Evolutionary conservation across 768 basidiomycete genomes (phyloP).

Genomic region (Cystoderma amianthinum): DNA sequence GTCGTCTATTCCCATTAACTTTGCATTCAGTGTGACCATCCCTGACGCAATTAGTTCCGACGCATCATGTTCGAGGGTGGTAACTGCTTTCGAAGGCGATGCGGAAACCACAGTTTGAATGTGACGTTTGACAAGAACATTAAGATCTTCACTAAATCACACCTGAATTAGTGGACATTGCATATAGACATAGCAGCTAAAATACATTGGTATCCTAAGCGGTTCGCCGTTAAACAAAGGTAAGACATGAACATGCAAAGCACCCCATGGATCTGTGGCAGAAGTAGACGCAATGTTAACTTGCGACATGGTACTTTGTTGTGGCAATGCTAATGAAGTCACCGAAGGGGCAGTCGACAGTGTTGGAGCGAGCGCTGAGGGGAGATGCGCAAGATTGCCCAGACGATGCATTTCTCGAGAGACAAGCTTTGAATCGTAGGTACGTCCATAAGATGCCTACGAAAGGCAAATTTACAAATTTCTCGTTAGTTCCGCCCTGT

Average conservation of each 20-base stretch:
- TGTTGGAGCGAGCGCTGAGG: slow-evolving; percentile 43
- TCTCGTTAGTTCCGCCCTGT: too few relatives aligned
- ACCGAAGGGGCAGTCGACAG: slow-evolving; percentile 44
- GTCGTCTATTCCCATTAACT: slow-evolving; percentile 70
- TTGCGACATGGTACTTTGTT: slow-evolving; percentile 30
- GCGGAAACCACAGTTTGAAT: slow-evolving; percentile 68
- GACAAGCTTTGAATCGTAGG: slow-evolving; percentile 76
- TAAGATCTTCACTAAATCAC: slow-evolving; percentile 75
- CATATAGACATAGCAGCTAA: slow-evolving; percentile 5
- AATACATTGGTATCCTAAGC: slow-evolving; percentile 76
- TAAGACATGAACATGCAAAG: slow-evolving; percentile 80
- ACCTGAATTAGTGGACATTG: neutral
- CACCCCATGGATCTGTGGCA: slow-evolving; percentile 71
- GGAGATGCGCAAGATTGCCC: slow-evolving; percentile 51
- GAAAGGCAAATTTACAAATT: slow-evolving; percentile 8
- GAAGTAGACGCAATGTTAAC: slow-evolving; percentile 31
- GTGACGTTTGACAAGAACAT: slow-evolving; percentile 72
- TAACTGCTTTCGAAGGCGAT: slow-evolving; percentile 67
- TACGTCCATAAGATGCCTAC: slow-evolving; percentile 56
- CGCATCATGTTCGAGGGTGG: slow-evolving; percentile 71
- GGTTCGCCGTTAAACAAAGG: slow-evolving; percentile 91
- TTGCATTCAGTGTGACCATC: slow-evolving; percentile 90
- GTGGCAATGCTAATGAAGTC: slow-evolving; percentile 34
- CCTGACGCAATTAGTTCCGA: slow-evolving; percentile 79
- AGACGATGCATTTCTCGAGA: slow-evolving; percentile 83